Evolutionary conservation across 2,329 filamentous ascomycete species (phyloP), one percentile per base, ranked within the genome.

Genomic region (Aphanocladium album): DNA sequence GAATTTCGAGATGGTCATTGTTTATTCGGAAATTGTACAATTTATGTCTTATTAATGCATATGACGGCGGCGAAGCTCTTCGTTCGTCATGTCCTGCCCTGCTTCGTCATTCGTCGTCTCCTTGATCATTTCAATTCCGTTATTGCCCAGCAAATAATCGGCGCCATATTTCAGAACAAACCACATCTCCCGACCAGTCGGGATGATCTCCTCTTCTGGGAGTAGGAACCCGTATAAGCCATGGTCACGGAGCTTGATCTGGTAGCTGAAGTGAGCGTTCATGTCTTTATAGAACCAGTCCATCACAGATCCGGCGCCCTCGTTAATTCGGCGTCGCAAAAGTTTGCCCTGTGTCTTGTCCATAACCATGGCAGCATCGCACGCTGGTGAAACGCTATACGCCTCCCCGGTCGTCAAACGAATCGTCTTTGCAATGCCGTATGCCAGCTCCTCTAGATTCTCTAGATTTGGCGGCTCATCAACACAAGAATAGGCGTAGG

Each of bases 281-380:
- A 98, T 76, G 68, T 96, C 89, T 67, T 96, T 90, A 72, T 96
- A 96, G 74, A 99, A 96, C 86, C 90, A 98, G 74, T 98, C 95
- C 46, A 98, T 85, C 1, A 90, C 91, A 53, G 90, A 93, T 2
- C 93, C 93, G 43, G 93, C 93, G 3, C 88, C 86, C 0, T 83
- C 83, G 70, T 95, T 90, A 64, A 93, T 84, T 43, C 85, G 79
- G 3, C 71, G 66, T 66, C 66, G 67, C 27, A 63, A 60, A 23
- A 64, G 63, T 8, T 66, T 61, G 1, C 60, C 63, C 2, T 61
- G 62, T 59, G 66, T 60, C 69, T 69, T 67, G 17, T 65, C 63
- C 4, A 64, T 61, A 7, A 69, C 65, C 1, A 89, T 82, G 19
- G 90, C 89, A 17, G 91, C 91, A 71, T 96, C 89, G 68, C 95